Percentiles rank a stretch among this genome's conserved stretches.
phyloP scores from a whole-genome alignment of 2,329 filamentous ascomycete genomes.

The Clonostachys chloroleuca region DNA sequence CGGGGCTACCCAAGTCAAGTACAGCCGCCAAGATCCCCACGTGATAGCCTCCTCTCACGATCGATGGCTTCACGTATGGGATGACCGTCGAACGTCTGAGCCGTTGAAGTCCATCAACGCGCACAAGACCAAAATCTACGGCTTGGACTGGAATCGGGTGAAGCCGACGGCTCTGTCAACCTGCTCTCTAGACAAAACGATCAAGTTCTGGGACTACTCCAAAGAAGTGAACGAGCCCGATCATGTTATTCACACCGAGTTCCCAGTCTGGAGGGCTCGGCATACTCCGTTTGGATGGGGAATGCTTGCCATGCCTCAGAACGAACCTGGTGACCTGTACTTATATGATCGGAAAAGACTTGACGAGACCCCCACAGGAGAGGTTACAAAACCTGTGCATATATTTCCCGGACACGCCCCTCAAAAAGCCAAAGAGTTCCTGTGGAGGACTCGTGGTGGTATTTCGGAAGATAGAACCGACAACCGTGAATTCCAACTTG shows the following conservation, averaged over 20 bases:
- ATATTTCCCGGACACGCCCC: slow-evolving; percentile 58
- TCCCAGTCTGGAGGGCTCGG: slow-evolving; percentile 85
- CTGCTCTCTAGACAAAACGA: slow-evolving; percentile 85
- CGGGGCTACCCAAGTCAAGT: slow-evolving; percentile 92
- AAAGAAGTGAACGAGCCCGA: slow-evolving; percentile 61
- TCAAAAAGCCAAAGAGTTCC: slow-evolving; percentile 80
- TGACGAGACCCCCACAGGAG: slow-evolving; percentile 35
- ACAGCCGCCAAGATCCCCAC: slow-evolving; percentile 82
- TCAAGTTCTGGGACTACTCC: slow-evolving; percentile 87
- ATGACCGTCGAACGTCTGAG: slow-evolving; percentile 72
- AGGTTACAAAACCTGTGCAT: slow-evolving; percentile 42
- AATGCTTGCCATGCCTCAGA: slow-evolving; percentile 86
- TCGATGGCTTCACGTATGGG: slow-evolving; percentile 84
- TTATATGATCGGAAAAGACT: slow-evolving; percentile 67
- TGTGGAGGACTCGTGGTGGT: slow-evolving; percentile 77
- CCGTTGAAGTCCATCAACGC: slow-evolving; percentile 82
- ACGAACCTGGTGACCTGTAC: slow-evolving; percentile 79
- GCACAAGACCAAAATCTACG: slow-evolving; percentile 91
- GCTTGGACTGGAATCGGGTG: slow-evolving; percentile 88
- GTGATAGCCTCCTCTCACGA: slow-evolving; percentile 90
- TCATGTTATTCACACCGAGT: slow-evolving; percentile 74
- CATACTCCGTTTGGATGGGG: slow-evolving; percentile 89
- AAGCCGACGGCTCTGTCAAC: slow-evolving; percentile 70
- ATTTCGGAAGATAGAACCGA: slow-evolving; percentile 62
- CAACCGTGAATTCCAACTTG: slow-evolving; percentile 84